Percentiles rank a stretch among this genome's conserved stretches.
These are phyloP conservation scores for Larix kaempferi DNA, from an alignment of 75 land plant species.

Conservation along the genomic window DNA sequence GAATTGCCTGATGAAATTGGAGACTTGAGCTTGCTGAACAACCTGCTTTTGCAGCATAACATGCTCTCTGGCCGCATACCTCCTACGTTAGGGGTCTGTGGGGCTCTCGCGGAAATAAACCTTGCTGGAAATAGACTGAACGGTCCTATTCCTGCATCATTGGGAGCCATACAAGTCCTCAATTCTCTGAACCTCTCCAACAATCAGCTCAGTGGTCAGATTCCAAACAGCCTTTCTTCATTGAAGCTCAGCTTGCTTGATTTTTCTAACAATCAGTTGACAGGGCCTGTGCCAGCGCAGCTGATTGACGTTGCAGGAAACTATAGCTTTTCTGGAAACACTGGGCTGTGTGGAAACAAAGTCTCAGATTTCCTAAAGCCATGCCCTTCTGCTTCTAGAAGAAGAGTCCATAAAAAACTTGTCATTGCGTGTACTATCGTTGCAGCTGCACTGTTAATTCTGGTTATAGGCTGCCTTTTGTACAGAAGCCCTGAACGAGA, in stretches of 20 bases:
- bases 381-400: constrained; percentile 19
- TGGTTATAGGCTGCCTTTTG: not conserved
- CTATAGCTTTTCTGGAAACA: constrained; percentile 56
- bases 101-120: constrained; percentile 20
- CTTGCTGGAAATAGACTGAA: constrained; percentile 32
- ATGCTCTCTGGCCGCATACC: constrained; percentile 39
- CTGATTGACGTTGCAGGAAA: constrained; percentile 20
- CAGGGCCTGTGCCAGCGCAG: constrained; percentile 45
- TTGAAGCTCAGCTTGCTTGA: constrained; percentile 49
- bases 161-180: constrained; percentile 23
- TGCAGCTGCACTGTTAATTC: constrained; percentile 7
- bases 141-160: constrained; percentile 31
- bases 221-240: constrained; percentile 35
- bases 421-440: not conserved
- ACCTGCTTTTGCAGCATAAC: constrained; percentile 39
- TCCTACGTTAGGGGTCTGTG: constrained; percentile 29
- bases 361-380: not conserved
- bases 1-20: constrained; percentile 58
- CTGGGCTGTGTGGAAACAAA: constrained; percentile 46
- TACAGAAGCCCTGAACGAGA: not conserved
- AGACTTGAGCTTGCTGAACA: constrained; percentile 29
- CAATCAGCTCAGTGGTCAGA: constrained; percentile 45
- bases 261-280: constrained; percentile 49
- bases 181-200: constrained; percentile 45
- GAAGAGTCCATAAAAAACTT: not conserved